Conservation (phyloP, 257 asterid genomes). For the Solanum peruvianum region DNA sequence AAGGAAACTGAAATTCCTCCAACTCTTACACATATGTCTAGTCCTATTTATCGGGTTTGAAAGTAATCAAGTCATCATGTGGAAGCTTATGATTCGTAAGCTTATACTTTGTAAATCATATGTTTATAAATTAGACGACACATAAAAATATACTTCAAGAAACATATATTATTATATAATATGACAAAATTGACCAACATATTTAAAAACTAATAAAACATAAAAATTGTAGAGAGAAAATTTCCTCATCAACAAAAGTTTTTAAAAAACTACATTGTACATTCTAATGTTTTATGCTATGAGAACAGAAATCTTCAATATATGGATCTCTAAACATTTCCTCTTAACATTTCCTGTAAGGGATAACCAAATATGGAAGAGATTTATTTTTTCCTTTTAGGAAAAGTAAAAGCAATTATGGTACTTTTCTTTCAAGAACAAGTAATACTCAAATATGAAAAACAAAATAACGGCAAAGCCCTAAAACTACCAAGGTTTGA, state of each 20-base stretch:
- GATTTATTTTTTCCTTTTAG: background rate
- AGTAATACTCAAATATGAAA: background rate
- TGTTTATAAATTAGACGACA: background rate
- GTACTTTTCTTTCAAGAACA: background rate
- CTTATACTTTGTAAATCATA: no score
- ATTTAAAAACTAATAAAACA: background rate
- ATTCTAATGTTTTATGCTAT: no score
- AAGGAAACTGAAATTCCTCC: background rate
- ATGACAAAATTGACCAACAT: background rate
- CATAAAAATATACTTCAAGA: background rate
- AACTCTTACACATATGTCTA: background rate
- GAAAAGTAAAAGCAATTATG: background rate
- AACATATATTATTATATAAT: background rate
- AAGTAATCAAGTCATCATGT: background rate
- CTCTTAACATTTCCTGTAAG: no score
- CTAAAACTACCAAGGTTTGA: background rate
- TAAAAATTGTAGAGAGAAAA: background rate
- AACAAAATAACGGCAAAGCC: background rate
- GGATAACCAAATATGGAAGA: background rate
- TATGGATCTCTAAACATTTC: background rate
- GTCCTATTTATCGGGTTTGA: no score
- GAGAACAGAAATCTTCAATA: background rate
- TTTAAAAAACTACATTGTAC: no score
- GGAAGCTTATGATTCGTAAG: no score
- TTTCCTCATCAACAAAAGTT: background rate